A percentile compares a stretch with the other conserved stretches of the same genome.
Conservation (phyloP, 2,329 filamentous ascomycete species). For the Tolypocladium pustulatum region DNA sequence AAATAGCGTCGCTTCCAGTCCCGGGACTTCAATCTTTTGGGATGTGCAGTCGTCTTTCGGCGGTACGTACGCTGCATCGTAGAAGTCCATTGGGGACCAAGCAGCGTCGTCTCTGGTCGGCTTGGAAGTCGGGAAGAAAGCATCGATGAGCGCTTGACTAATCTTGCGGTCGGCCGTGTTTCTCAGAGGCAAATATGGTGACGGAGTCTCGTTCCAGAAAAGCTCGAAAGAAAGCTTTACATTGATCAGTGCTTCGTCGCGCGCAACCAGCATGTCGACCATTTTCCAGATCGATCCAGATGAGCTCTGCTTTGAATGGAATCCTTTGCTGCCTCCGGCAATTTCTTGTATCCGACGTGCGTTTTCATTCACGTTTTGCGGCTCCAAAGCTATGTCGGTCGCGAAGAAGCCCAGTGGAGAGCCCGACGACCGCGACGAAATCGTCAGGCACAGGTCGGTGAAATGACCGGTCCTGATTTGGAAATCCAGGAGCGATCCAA, state of each 20-base stretch:
- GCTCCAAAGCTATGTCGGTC: conserved; percentile 10
- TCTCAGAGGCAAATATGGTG: conserved; percentile 19
- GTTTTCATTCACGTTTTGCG: conserved; percentile 11
- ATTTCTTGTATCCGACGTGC: conserved; percentile 10
- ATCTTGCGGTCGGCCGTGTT: conserved; percentile 15
- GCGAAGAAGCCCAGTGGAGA: conserved; percentile 4
- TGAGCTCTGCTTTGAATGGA: conserved; percentile 6
- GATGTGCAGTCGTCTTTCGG: conserved; percentile 27
- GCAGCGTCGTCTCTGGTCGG: conserved; percentile 6
- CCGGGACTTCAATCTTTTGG: conserved; percentile 28
- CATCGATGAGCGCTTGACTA: conserved; percentile 25
- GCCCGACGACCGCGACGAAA: conserved; percentile 7
- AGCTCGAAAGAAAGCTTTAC: conserved; percentile 24
- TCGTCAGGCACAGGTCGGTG: conserved; percentile 4
- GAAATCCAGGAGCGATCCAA: conserved; percentile 13
- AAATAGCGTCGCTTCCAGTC: conserved; percentile 44
- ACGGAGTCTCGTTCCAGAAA: conserved; percentile 31
- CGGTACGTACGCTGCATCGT: conserved; percentile 57
- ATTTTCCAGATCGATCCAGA: conserved; percentile 25
- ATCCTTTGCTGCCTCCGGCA: not conserved
- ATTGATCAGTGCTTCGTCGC: conserved; percentile 11
- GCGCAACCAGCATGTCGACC: conserved; percentile 19
- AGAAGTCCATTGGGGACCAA: conserved; percentile 50
- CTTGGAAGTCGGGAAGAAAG: conserved; percentile 17
- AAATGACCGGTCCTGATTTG: conserved; percentile 1